Percentiles rank a stretch among this genome's conserved stretches.
Evolutionary conservation across 2,329 filamentous ascomycete species (phyloP).

Genomic region (Exophiala oligosperma): DNA sequence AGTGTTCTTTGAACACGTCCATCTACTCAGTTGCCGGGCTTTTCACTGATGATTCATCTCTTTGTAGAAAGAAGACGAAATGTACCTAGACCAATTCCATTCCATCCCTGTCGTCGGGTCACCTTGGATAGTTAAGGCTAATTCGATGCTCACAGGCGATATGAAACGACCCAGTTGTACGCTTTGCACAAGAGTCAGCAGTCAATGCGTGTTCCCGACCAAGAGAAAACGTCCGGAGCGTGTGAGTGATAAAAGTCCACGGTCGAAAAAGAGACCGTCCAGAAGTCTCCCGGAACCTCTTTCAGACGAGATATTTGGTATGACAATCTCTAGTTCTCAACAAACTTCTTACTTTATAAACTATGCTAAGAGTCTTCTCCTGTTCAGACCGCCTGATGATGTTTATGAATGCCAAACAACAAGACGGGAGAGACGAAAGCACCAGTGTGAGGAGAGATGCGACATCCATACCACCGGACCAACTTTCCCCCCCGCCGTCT

Average conservation of each 20-base stretch:
- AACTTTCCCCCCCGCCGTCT: background rate
- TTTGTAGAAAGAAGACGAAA: background rate
- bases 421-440: background rate
- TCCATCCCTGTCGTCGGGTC: background rate
- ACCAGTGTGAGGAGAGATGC: too few relatives aligned
- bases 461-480: background rate
- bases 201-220: conserved; percentile 6
- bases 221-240: conserved; percentile 7
- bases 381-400: background rate
- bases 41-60: background rate
- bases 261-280: background rate
- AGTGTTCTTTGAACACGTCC: background rate
- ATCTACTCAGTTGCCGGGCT: too few relatives aligned
- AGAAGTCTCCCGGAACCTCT: background rate
- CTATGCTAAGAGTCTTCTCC: background rate
- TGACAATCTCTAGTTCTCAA: too few relatives aligned
- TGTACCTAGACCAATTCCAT: background rate
- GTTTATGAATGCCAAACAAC: background rate
- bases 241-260: background rate
- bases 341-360: too few relatives aligned
- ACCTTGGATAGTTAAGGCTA: background rate
- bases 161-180: conserved; percentile 1
- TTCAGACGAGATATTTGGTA: background rate
- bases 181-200: background rate
- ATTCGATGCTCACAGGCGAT: background rate